Conservation (phyloP, 2,329 filamentous ascomycete species). For the Colletotrichum sp. region DNA sequence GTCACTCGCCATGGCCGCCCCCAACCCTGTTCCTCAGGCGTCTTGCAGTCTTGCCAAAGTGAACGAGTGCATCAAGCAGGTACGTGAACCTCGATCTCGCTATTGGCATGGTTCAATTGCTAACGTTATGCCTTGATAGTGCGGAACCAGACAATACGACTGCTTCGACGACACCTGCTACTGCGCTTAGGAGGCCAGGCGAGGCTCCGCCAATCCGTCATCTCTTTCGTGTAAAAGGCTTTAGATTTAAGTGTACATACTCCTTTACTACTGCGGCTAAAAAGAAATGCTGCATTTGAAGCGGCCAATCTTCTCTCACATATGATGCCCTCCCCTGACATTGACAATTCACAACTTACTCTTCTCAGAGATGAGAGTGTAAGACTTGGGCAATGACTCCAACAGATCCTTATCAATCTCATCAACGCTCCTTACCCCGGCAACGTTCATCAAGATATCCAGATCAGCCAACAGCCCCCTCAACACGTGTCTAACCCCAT, state of each 20-base stretch:
- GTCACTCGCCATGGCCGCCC: not conserved
- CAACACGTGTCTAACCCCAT: slow-evolving; percentile 5
- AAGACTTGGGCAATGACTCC: slow-evolving; percentile 10
- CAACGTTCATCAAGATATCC: slow-evolving; percentile 61
- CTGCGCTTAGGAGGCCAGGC: not conserved
- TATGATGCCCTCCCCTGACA: not conserved
- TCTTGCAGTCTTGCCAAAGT: not conserved
- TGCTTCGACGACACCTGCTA: not conserved
- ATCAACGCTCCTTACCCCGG: slow-evolving; percentile 50
- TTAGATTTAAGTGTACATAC: not conserved
- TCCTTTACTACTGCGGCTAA: not conserved
- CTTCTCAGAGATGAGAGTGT: not conserved
- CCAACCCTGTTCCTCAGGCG: not conserved
- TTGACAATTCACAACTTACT: not conserved
- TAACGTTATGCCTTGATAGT: not conserved
- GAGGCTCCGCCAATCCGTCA: not conserved
- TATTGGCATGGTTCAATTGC: not conserved
- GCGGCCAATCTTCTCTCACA: not conserved
- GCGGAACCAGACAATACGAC: not conserved
- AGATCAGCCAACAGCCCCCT: slow-evolving; percentile 50
- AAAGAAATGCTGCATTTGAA: not conserved
- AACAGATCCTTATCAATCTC: slow-evolving; percentile 32
- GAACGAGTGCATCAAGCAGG: not conserved
- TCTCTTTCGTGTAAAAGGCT: not conserved
- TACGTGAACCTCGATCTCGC: not conserved